Conservation (phyloP, 2,329 filamentous ascomycete genomes). For the Dendryphion nanum region DNA sequence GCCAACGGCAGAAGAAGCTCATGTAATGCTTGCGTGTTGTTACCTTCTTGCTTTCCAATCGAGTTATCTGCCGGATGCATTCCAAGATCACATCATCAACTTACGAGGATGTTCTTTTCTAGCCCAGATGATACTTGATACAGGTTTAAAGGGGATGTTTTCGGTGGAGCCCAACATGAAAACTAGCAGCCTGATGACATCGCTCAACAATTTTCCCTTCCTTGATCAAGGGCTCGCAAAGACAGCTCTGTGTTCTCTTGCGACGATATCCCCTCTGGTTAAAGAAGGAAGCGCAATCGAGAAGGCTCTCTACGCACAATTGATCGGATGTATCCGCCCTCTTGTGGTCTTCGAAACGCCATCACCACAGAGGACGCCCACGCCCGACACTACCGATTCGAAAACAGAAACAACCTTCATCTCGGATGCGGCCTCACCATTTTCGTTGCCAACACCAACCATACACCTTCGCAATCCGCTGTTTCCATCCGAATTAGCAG, state of each 20-base stretch:
- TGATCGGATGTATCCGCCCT: conserved; percentile 10
- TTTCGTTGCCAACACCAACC: not conserved
- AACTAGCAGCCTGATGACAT: conserved; percentile 3
- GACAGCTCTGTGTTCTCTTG: conserved; percentile 13
- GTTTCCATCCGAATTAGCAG: not conserved
- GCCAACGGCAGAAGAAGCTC: conserved; percentile 17
- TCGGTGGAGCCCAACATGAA: conserved; percentile 8
- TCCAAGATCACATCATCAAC: conserved; percentile 18
- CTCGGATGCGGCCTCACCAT: not conserved
- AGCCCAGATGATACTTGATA: conserved; percentile 13
- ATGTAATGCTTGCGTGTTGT: conserved; percentile 23
- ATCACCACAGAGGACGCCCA: not conserved
- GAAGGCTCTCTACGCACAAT: conserved; percentile 11
- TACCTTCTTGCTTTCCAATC: conserved; percentile 20
- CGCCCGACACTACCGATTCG: not conserved
- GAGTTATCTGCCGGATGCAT: conserved; percentile 16
- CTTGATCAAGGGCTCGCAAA: not conserved
- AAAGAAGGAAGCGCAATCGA: conserved; percentile 8
- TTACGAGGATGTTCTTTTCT: conserved; percentile 19
- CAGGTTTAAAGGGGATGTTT: conserved; percentile 14
- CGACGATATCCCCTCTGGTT: conserved; percentile 6
- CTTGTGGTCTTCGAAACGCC: conserved; percentile 10
- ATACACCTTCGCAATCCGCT: not conserved
- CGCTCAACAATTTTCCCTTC: conserved; percentile 1
- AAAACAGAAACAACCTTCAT: not conserved